Base-by-base conservation (phyloP, 1,284 basidiomycete genomes). In the Rhodotorula sp. region DNA sequence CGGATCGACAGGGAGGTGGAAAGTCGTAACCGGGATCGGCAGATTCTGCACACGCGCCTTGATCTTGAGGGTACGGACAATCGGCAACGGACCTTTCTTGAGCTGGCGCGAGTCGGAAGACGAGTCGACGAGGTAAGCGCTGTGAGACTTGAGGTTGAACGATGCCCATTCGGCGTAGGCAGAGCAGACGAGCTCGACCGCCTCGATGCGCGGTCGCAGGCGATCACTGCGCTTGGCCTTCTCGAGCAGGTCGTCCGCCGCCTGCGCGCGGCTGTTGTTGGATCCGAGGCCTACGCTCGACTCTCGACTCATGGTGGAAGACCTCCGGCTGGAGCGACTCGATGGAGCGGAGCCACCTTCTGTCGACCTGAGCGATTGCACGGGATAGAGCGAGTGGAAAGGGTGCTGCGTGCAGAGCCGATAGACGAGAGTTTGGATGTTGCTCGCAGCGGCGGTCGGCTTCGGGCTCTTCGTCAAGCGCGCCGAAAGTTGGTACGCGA, bases 401-500 rank as follows among this genome's bases (percentile, higher is more conserved):
- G 95, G 95, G 80, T 99, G 97, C 66, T 98, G 92, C 62, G 82
- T 81, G 77, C 90, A 91, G 85, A 99, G 90, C 16, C 90, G 86
- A 2, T 86, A 70, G 26, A 98, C 84, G 26, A 97, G 82, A 1
- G 77, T 80, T 68, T 88, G 87, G 14, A 98, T 83, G 67, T 84
- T 86, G 19, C 81, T 78, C 78, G 94, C 92, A 75, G 88, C 88
- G 7, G 77, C 71, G 12, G 67, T 55, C 28, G 62, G 21, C 1
- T 50, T 49, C 6, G 58, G 52, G 1, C 83, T 78, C n/a, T 75
- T 75, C 47, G 88, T 87, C 28, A 98, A 84, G 6, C 95, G 87
- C 28, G 95, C 93, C 0, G 93, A 89, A 12, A 99, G 86, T 82
- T 99, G 95, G 80, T 95, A 92, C 76, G 91, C 88, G 48, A 98